Base-by-base conservation (phyloP, 2,329 filamentous ascomycete species). In the Metarhizium brunneum region DNA sequence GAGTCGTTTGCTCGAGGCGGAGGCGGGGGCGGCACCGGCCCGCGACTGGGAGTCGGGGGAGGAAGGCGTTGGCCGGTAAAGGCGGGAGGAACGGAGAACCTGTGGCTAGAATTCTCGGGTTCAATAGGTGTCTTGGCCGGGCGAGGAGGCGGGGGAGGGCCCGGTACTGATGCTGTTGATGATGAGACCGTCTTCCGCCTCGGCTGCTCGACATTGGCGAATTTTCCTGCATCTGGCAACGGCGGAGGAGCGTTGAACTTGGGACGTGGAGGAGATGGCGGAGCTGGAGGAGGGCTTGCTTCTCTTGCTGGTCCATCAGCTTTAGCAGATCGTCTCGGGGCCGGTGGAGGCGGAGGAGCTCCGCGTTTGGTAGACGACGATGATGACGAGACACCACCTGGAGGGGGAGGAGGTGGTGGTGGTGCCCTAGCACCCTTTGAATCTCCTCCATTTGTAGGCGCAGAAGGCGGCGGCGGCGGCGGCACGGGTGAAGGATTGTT, bases 191-290 rank as follows among this genome's bases (percentile, higher is more conserved):
- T 61, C 40, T 65, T 57, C 32, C 66, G 64, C 45, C 63, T 65
- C 14, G 64, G 61, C 32, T 65, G 62, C 30, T 68, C 75, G 63
- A 69, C 80, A 72, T 85, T 78, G 3, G 87, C 90, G 66, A 84
- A 94, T 71, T 90, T 95, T 42, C 94, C 94, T 56, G 94, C 94
- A 69, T 96, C 92, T 55, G 90, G 84, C 57, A 97, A 73, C 2
- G 92, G 89, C 38, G 94, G 94, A 49, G 94, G 94, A 8, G 90
- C 92, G 61, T 85, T 81, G 74, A 95, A 97, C 63, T 79, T 81
- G 8, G 83, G 83, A 53, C 85, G 81, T 25, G 84, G 81, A 16
- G 71, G 69, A 35, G 65, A 62, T 10, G 79, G 79, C 18, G 85
- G 83, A 13, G 86, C 25, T 25, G 25, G 82, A 14, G 79, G 80